Evolutionary conservation across 2,329 filamentous ascomycete species (phyloP).

Genomic region (Colletotrichum liaoningense): DNA sequence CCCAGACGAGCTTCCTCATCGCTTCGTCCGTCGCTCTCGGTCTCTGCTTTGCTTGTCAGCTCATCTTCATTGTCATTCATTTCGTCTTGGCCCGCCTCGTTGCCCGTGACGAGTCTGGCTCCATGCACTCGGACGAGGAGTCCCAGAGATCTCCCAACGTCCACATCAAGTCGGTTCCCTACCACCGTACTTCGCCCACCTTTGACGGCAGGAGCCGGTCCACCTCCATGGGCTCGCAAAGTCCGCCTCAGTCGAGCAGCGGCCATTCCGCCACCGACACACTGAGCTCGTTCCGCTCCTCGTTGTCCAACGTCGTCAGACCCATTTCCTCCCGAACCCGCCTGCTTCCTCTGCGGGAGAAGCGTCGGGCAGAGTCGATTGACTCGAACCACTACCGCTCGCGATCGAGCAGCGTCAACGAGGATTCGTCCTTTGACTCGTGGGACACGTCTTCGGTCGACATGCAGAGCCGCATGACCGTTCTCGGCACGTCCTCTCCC

Average conservation of each 20-base stretch:
- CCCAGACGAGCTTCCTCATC: slow-evolving; percentile 51
- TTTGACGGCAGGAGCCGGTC: slow-evolving; percentile 35
- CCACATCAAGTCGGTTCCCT: slow-evolving; percentile 65
- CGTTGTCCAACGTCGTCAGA: slow-evolving; percentile 60
- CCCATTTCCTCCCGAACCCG: slow-evolving; percentile 68
- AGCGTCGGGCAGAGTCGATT: slow-evolving; percentile 58
- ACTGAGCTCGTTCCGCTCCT: slow-evolving; percentile 60
- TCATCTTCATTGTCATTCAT: slow-evolving; percentile 59
- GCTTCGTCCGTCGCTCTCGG: slow-evolving; percentile 58
- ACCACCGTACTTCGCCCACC: slow-evolving; percentile 56
- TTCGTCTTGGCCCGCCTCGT: slow-evolving; percentile 52
- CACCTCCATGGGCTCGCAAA: slow-evolving; percentile 50
- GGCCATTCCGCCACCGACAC: slow-evolving; percentile 58
- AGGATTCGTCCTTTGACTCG: slow-evolving; percentile 76
- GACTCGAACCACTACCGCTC: slow-evolving; percentile 55
- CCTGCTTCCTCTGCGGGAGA: slow-evolving; percentile 58
- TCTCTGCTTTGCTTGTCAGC: slow-evolving; percentile 58
- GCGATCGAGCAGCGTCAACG: slow-evolving; percentile 47
- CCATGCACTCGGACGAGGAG: slow-evolving; percentile 47
- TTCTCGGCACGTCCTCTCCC: slow-evolving; percentile 61
- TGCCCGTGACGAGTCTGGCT: slow-evolving; percentile 41
- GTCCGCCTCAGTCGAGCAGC: slow-evolving; percentile 57
- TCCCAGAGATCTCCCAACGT: slow-evolving; percentile 44
- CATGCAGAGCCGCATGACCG: slow-evolving; percentile 68
- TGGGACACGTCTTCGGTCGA: slow-evolving; percentile 81